Evolutionary conservation across 108 stramenopile species (phyloP).

Genomic region (Cyclostephanos tholiformis): DNA sequence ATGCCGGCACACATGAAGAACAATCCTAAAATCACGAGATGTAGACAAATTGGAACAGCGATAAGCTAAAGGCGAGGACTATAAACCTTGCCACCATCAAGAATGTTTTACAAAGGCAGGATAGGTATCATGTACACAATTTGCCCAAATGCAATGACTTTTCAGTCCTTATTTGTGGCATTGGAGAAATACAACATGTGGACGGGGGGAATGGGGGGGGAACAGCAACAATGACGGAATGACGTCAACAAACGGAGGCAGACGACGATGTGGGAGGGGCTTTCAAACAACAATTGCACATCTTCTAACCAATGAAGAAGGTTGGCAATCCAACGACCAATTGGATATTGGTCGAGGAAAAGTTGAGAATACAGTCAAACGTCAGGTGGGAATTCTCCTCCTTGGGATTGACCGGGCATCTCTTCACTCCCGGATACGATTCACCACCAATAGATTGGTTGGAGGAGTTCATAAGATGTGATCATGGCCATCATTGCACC

Average conservation of each 20-base stretch:
- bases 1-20: slow-evolving; percentile 15
- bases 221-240: not conserved
- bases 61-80: slow-evolving; percentile 40
- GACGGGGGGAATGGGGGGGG: slow-evolving; percentile 29
- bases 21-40: slow-evolving; percentile 28
- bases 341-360: slow-evolving; percentile 50
- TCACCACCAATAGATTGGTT: slow-evolving; percentile 37
- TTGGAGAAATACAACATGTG: slow-evolving; percentile 34
- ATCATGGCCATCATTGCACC: slow-evolving; percentile 29
- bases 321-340: slow-evolving; percentile 49
- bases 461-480: slow-evolving; percentile 47
- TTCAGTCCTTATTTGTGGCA: slow-evolving; percentile 39
- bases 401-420: not conserved
- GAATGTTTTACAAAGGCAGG: slow-evolving; percentile 48
- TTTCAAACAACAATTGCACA: slow-evolving; percentile 39
- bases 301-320: slow-evolving; percentile 49
- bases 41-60: slow-evolving; percentile 47
- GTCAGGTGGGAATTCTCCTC: slow-evolving; percentile 26
- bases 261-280: not conserved
- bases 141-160: slow-evolving; percentile 46
- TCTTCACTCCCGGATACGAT: slow-evolving; percentile 3
- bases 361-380: slow-evolving; percentile 29
- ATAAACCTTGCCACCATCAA: slow-evolving; percentile 55
- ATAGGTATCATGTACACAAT: slow-evolving; percentile 45
- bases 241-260: not conserved